Conservation (phyloP, 441 rosid genomes). For the Raphanus hybrid region DNA sequence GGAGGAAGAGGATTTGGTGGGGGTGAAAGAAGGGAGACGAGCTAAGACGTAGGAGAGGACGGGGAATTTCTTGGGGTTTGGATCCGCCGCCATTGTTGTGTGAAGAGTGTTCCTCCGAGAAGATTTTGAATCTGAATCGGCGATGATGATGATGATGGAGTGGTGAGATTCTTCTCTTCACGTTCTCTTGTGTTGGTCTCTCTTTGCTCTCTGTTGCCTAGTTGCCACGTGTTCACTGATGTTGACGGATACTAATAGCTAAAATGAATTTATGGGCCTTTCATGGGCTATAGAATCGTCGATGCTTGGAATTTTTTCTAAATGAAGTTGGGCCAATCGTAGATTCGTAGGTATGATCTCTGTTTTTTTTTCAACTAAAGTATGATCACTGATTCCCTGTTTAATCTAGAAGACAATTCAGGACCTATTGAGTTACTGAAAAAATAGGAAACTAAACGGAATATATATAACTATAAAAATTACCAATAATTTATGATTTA, state of each 20-base stretch:
- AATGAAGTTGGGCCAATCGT: no score
- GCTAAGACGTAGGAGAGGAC: slow-evolving; percentile 77
- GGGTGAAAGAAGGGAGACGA: slow-evolving; percentile 65
- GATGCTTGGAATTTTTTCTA: background rate
- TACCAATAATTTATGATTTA: no score
- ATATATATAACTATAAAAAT: no score
- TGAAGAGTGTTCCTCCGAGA: background rate
- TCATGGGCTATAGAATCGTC: background rate
- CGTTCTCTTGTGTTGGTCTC: background rate
- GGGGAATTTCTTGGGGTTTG: slow-evolving; percentile 74
- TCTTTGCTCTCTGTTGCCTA: background rate
- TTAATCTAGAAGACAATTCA: no score
- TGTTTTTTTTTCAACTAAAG: no score
- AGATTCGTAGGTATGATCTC: no score
- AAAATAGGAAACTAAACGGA: no score
- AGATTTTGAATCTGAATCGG: slow-evolving; percentile 36
- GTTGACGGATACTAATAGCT: background rate
- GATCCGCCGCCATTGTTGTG: slow-evolving; percentile 52
- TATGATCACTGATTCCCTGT: no score
- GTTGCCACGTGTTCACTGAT: slow-evolving; percentile 18
- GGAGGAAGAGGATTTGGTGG: slow-evolving; percentile 45
- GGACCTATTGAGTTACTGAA: no score
- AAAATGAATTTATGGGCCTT: background rate
- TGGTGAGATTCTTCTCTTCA: slow-evolving; percentile 18
- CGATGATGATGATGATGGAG: slow-evolving; percentile 9